phyloP scores from a whole-genome alignment of 2,329 filamentous ascomycete genomes.

The Claviceps spartinae region DNA sequence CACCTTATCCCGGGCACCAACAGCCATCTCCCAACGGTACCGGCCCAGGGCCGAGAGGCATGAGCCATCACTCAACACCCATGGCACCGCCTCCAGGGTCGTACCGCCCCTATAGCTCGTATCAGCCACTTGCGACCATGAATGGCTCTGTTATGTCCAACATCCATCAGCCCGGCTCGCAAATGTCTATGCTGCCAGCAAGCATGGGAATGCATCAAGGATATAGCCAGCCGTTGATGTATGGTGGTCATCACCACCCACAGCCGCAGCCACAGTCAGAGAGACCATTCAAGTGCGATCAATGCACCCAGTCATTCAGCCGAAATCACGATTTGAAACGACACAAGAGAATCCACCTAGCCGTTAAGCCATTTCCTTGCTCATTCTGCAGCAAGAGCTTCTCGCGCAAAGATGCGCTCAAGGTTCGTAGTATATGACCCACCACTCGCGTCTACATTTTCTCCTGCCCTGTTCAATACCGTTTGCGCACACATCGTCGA shows the following conservation, averaged over 20 bases:
- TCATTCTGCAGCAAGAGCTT: constrained; percentile 90
- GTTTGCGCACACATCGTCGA: neutral
- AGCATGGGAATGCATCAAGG: constrained; percentile 38
- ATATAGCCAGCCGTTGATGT: constrained; percentile 48
- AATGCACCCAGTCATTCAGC: constrained; percentile 88
- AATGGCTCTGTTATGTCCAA: constrained; percentile 63
- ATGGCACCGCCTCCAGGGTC: constrained; percentile 35
- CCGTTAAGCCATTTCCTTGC: constrained; percentile 92
- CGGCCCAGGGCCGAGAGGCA: constrained; percentile 23
- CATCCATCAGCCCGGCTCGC: constrained; percentile 57
- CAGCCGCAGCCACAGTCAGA: constrained; percentile 48
- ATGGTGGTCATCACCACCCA: constrained; percentile 35
- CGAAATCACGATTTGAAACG: constrained; percentile 92
- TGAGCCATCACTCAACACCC: constrained; percentile 18
- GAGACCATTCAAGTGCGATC: constrained; percentile 86
- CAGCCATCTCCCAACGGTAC: constrained; percentile 35
- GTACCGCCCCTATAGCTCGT: constrained; percentile 31
- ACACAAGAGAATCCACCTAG: constrained; percentile 88
- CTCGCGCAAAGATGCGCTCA: constrained; percentile 88
- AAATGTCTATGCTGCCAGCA: constrained; percentile 55
- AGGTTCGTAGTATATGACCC: constrained; percentile 45
- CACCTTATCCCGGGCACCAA: constrained; percentile 26
- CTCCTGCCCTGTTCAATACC: neutral
- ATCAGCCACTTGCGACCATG: constrained; percentile 46
- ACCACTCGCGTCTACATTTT: neutral